Evolutionary conservation across 1,284 basidiomycete species (phyloP).

Genomic region (Puccinia polysora): DNA sequence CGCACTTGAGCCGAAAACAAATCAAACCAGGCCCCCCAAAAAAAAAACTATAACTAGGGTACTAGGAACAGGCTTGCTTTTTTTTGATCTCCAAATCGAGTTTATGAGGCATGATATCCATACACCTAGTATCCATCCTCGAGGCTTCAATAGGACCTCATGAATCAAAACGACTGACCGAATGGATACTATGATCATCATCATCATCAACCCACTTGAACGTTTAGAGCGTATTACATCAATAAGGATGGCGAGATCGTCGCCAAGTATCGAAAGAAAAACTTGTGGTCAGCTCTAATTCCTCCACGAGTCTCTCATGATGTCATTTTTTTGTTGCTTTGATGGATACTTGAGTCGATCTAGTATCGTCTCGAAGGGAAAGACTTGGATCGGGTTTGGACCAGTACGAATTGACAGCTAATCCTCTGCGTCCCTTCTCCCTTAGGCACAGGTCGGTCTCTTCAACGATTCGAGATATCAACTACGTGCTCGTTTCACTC

Average conservation of each 20-base stretch:
- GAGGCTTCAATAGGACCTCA: background rate
- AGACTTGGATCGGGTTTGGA: too few species aligned
- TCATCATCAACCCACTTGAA: background rate
- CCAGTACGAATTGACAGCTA: background rate
- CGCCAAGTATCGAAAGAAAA: constrained; percentile 28
- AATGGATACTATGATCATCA: background rate
- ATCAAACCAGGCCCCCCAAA: background rate
- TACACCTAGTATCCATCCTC: background rate
- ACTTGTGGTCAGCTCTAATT: constrained; percentile 39
- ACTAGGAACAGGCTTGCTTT: too few species aligned
- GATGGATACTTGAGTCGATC: too few species aligned
- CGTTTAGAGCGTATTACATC: constrained; percentile 29
- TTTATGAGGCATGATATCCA: background rate
- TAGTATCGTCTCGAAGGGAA: too few species aligned
- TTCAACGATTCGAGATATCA: background rate
- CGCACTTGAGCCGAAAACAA: too few species aligned
- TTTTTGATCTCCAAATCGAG: too few species aligned
- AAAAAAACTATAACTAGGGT: too few species aligned
- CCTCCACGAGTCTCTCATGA: too few species aligned
- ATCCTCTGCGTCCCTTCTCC: background rate
- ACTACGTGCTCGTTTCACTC: background rate
- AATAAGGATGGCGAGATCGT: constrained; percentile 21
- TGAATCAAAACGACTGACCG: background rate
- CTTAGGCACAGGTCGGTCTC: background rate
- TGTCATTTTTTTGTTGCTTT: background rate